Base-by-base conservation (phyloP, 495 filamentous ascomycete genomes). In the Pyrenula aspistea region DNA sequence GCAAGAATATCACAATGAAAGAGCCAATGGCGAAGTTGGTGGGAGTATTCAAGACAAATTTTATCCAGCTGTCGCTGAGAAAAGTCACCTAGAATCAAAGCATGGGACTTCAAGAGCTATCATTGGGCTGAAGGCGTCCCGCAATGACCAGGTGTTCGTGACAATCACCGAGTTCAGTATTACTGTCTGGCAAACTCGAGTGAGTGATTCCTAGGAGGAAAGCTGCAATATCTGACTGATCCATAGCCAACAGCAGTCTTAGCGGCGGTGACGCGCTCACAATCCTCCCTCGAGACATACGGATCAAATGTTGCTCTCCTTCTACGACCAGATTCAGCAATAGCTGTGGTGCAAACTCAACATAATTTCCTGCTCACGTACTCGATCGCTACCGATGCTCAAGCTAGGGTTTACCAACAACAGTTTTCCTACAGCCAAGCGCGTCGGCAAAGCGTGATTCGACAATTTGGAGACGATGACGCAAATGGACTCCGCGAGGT, bases 141-240 rank as follows among this genome's bases (percentile, higher is more conserved):
- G 93, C 47, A 85, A 78, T 58, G 94, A 93, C 10, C 83, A 88
- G 65, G 72, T 96, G 57, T 96, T 99, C 73, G 88, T 87, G 52
- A 89, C 88, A 12, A 88, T 97, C 64, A 96, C 93, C 1, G 70
- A 78, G 2, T 85, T 85, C 8, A 85, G 85, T 2, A 78, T 97
- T 64, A 88, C 84, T 19, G 78, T 97, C 56, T 99, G 94, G 94
- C 94, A 99, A 71, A 92, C 88, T 55, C 91, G 89, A 77, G 91
- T 91, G 80, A 58, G 77, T 67, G n/a, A 49, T 54, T 53, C n/a
- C 42, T 24, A 51, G 49, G 21, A 2, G 20, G 24, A 50, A 25
- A 20, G 59, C 65, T 55, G 62, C 62, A 25, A 22, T n/a, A 63
- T 59, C 63, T 74, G 60, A 74, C 67, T 59, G 51, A 57, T 61